phyloP scores from a whole-genome alignment of 768 basidiomycete species.

The Mrakia frigida region DNA sequence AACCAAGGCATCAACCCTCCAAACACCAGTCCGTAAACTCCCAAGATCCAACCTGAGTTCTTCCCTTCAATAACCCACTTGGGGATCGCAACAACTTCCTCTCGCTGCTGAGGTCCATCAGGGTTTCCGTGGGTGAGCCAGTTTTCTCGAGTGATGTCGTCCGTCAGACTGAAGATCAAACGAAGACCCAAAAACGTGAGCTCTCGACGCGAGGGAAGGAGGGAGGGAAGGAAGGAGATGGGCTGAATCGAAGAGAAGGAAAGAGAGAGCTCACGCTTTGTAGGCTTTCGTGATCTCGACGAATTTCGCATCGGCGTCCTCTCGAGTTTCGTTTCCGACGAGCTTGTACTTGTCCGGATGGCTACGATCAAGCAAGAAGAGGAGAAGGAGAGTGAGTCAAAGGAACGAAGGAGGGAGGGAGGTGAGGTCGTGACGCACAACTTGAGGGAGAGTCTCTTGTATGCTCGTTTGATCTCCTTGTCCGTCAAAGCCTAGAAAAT shows the following conservation, averaged over 20 bases:
- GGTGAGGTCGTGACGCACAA: slow-evolving; percentile 55
- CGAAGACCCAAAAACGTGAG: neutral
- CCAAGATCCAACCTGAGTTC: slow-evolving; percentile 87
- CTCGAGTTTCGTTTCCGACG: slow-evolving; percentile 73
- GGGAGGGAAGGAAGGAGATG: too few species aligned
- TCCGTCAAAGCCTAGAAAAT: slow-evolving; percentile 58
- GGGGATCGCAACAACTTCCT: slow-evolving; percentile 92
- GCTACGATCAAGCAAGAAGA: slow-evolving; percentile 49
- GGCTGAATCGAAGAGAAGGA: neutral
- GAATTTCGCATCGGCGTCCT: slow-evolving; percentile 77
- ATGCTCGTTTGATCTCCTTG: slow-evolving; percentile 93
- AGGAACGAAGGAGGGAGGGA: neutral
- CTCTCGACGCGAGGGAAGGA: neutral
- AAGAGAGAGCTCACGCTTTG: slow-evolving; percentile 63
- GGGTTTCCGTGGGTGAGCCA: slow-evolving; percentile 85
- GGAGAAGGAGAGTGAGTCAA: neutral
- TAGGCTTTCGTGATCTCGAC: slow-evolving; percentile 96
- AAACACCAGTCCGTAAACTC: slow-evolving; percentile 77
- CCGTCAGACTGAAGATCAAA: slow-evolving; percentile 62
- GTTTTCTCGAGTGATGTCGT: slow-evolving; percentile 86
- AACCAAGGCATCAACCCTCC: slow-evolving; percentile 78
- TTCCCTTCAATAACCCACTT: slow-evolving; percentile 86
- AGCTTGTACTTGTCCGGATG: slow-evolving; percentile 95
- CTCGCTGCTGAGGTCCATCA: slow-evolving; percentile 89
- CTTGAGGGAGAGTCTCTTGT: slow-evolving; percentile 79